phyloP scores from a whole-genome alignment of 2,329 filamentous ascomycete genomes.

The Penicillium sp. region DNA sequence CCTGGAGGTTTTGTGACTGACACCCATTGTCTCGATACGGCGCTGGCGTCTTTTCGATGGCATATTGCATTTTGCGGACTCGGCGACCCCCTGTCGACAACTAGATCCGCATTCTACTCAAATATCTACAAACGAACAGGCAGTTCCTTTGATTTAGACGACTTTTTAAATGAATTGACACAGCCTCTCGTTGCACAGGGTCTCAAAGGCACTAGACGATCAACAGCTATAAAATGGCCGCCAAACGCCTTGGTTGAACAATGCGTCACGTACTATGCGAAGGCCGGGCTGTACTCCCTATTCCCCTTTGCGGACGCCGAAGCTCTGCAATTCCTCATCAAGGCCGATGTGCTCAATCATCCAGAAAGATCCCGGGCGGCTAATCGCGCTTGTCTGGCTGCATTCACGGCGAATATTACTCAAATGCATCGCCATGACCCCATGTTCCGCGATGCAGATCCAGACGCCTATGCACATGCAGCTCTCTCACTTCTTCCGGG shows the following conservation, averaged over 20 bases:
- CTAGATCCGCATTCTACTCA: conserved; percentile 22
- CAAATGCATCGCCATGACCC: conserved; percentile 28
- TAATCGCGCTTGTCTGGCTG: conserved; percentile 23
- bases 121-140: conserved; percentile 21
- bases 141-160: conserved; percentile 23
- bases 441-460: conserved; percentile 23
- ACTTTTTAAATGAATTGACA: conserved; percentile 19
- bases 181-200: conserved; percentile 14
- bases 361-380: conserved; percentile 13
- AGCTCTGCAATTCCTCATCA: conserved; percentile 18
- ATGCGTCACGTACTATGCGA: conserved; percentile 25
- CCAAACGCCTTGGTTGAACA: conserved; percentile 14
- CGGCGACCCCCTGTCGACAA: conserved; percentile 18
- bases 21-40: conserved; percentile 21
- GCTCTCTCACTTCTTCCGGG: conserved; percentile 25
- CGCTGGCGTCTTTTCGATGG: conserved; percentile 23
- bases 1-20: conserved; percentile 17
- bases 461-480: conserved; percentile 27
- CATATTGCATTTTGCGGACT: conserved; percentile 27
- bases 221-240: conserved; percentile 23
- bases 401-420: conserved; percentile 29
- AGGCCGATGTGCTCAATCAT: conserved; percentile 16
- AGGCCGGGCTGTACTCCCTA: conserved; percentile 28
- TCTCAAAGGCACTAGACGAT: conserved; percentile 7
- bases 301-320: conserved; percentile 27